These are phyloP conservation scores for Bathelium albidoporum DNA, from an alignment of 495 filamentous ascomycete species.

Conservation along the genomic window DNA sequence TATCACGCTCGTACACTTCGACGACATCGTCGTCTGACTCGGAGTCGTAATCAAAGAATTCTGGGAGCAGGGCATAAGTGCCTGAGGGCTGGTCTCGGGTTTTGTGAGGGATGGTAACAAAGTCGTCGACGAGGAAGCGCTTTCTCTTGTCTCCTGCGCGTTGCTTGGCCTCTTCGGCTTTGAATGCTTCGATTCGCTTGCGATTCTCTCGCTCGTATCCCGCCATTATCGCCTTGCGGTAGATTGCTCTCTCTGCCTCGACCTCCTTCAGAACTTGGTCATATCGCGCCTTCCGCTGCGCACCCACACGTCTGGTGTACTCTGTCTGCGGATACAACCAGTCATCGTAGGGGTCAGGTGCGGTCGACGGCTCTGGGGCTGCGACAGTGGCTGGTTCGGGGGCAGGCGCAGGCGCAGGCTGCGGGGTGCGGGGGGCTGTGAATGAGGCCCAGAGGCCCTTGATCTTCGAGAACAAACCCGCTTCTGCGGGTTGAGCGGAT, in stretches of 20 bases:
- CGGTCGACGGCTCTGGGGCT: too few species aligned
- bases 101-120: background rate
- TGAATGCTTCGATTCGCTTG: background rate
- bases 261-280: background rate
- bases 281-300: background rate
- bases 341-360: too few species aligned
- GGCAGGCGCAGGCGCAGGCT: background rate
- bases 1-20: background rate
- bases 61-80: background rate
- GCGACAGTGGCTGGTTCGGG: too few species aligned
- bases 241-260: background rate
- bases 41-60: conserved; percentile 1
- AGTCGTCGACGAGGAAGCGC: background rate
- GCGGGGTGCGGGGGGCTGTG: background rate
- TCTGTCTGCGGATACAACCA: too few species aligned
- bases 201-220: background rate
- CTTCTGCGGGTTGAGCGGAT: background rate
- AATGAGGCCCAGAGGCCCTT: background rate
- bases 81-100: background rate
- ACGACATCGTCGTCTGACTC: background rate
- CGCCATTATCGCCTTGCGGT: background rate
- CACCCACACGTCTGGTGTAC: too few species aligned
- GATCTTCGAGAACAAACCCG: background rate
- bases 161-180: background rate
- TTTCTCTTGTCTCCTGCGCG: background rate